Evolutionary conservation across 345 rosid species (phyloP), one percentile per base, ranked within the genome.

Genomic region (Orychophragmus violaceus): DNA sequence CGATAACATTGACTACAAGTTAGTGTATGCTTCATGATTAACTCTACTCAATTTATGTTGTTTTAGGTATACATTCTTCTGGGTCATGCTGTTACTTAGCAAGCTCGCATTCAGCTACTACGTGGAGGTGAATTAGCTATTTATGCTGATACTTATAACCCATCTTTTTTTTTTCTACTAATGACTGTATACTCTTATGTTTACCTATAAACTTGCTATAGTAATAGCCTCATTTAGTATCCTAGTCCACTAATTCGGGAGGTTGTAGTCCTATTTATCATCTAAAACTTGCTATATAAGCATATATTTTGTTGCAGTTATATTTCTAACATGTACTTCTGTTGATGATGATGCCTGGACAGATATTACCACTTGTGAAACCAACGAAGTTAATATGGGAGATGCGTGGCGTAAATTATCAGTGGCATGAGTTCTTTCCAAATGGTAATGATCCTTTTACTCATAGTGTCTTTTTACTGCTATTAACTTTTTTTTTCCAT

Each of bases 41-140:
- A 56, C 23, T 46, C 16, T 41, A 8, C 42, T 69, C 10, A 19
- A 56, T 74, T 74, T 41, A 63, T 28, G 49, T 23, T 78, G 23
- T 72, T 28, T 52, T 80, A 94, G 99, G 91, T 94, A 94, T 78
- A 88, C 99, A 29, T 66, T 87, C 64, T 91, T 94, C 62, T 94
- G 99, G 99, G 81, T 88, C 83, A 44, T 91, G 86, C 77, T 94
- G 55, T 80, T 94, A 57, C 83, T 91, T 29, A 74, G 95, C 93
- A 94, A 94, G 84, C 84, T 94, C 54, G 95, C 95, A 37, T 90
- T 94, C 82, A 94, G 99, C 89, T 94, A 87, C 78, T 94, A 88
- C 72, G 91, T 94, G 76, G 97, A 94, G 99, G 97, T 90, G 69
- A 64, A 39, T 67, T 24, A 64, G 19, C 68, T 39, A 41, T 32